Base-by-base conservation (phyloP, 495 filamentous ascomycete genomes). In the Penicillium diatomitis region DNA sequence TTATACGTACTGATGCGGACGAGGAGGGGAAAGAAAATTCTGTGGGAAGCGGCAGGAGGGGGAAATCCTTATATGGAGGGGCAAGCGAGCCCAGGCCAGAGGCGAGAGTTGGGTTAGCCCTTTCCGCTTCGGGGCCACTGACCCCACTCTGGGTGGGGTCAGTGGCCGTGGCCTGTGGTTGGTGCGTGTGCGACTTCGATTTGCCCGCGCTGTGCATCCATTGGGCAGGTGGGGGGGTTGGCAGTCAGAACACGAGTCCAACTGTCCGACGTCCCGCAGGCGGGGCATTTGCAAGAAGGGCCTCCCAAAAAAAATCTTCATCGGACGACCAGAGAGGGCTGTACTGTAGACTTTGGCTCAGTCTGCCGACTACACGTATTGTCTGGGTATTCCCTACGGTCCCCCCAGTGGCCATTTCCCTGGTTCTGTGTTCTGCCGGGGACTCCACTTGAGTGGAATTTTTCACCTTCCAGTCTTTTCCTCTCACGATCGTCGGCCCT, bases 41-140 rank as follows among this genome's bases (percentile, higher is more conserved):
- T 70, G 58, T 70, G 67, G 63, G 69, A 65, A 61, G 60, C 61
- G 61, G 56, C 20, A 55, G 61, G 69, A 63, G 63, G 68, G 70
- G 69, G 66, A 69, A 74, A 67, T 64, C 63, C 69, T 74, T 74
- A 71, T 72, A 74, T 74, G 69, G 69, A 72, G 69, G 71, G 69
- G 71, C 69, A 74, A 72, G 70, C 70, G 70, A 73, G 70, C 41
- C 10, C 31, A 12, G 29, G 41, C 41, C 30, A 53, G 55, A 56
- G 58, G 60, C 67, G 65, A 71, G 61, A 63, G 56, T 62, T 64
- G 68, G 68, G 58, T 68, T 56, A 72, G 64, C 69, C 69, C 67
- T 72, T 58, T 44, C 41, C 41, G 56, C 52, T 51, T 56, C 44
- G 8, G 34, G 46, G 27, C 20, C 20, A 0, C 6, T 4, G 29